phyloP scores from a whole-genome alignment of 148 eudicot genomes.

The Cornus controversa region DNA sequence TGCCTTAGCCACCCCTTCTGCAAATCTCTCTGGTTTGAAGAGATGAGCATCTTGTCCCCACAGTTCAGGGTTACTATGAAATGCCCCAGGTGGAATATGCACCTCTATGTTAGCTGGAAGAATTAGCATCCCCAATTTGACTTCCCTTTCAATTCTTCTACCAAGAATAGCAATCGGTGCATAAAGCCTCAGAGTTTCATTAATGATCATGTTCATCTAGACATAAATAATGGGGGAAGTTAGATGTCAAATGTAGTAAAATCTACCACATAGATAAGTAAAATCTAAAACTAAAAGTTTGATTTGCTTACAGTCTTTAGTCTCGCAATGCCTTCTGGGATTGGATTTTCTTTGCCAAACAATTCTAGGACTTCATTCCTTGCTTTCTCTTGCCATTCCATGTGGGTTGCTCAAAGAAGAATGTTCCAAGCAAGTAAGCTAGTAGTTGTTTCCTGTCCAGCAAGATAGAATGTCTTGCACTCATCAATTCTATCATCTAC shows the following conservation, averaged over 20 bases:
- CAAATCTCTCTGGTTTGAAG: conserved; percentile 11
- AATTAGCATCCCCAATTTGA: conserved; percentile 7
- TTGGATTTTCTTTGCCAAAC: conserved; percentile 19
- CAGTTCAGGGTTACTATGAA: conserved; percentile 2
- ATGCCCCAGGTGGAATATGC: neutral
- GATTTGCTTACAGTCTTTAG: conserved; percentile 17
- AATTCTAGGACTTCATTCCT: conserved; percentile 20
- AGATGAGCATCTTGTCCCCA: conserved; percentile 7
- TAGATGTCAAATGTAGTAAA: too few relatives aligned
- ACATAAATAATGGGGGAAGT: too few relatives aligned
- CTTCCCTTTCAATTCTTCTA: conserved; percentile 1
- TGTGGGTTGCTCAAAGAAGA: conserved; percentile 19
- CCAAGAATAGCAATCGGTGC: neutral
- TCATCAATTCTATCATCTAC: conserved; percentile 10
- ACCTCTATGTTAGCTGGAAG: conserved; percentile 7
- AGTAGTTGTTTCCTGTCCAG: conserved; percentile 14
- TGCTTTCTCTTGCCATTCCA: conserved; percentile 33
- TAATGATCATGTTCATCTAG: conserved; percentile 6
- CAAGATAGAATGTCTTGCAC: conserved; percentile 14
- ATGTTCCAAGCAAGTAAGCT: neutral
- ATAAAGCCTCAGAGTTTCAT: conserved; percentile 10
- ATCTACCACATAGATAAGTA: too few relatives aligned
- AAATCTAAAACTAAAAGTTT: neutral
- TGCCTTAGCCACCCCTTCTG: conserved; percentile 3
- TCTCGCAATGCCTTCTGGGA: conserved; percentile 20